Evolutionary conservation across 202 grass and related monocot species (phyloP).

Genomic region (Saccharum hybrid): DNA sequence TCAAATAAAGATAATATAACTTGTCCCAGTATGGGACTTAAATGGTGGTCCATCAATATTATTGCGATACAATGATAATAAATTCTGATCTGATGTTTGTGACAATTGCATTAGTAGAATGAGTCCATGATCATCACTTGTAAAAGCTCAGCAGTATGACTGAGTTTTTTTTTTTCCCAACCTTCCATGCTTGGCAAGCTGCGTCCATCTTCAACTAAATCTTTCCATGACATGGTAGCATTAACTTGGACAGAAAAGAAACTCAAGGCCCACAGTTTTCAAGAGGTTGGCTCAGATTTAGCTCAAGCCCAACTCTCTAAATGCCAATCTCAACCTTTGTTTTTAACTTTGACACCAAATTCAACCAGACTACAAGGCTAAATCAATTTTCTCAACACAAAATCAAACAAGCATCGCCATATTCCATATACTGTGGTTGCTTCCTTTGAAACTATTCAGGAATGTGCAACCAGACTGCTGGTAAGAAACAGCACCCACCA

Average conservation of each 20-base stretch:
- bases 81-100: constrained; percentile 1
- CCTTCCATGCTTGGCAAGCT: not conserved
- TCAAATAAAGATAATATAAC: not conserved
- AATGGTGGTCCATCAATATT: not conserved
- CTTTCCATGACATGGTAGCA: not conserved
- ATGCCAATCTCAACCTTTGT: not conserved
- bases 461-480: not conserved
- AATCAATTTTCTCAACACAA: not conserved
- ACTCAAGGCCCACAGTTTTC: not conserved
- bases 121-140: too few species aligned
- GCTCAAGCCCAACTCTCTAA: constrained; percentile 8
- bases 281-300: constrained; percentile 8
- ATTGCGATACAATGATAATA: not conserved
- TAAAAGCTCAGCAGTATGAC: not conserved
- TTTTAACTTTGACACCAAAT: not conserved
- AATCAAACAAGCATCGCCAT: not conserved
- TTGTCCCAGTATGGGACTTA: not conserved
- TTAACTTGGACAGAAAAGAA: constrained; percentile 1
- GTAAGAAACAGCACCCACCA: not conserved
- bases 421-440: not conserved
- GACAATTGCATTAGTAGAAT: not conserved
- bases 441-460: not conserved
- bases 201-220: not conserved
- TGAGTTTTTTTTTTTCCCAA: too few species aligned
- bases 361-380: not conserved